A percentile compares a stretch with the other conserved stretches of the same genome.
Evolutionary conservation across 2,329 filamentous ascomycete genomes (phyloP).

Genomic region (Calonectria naviculata): DNA sequence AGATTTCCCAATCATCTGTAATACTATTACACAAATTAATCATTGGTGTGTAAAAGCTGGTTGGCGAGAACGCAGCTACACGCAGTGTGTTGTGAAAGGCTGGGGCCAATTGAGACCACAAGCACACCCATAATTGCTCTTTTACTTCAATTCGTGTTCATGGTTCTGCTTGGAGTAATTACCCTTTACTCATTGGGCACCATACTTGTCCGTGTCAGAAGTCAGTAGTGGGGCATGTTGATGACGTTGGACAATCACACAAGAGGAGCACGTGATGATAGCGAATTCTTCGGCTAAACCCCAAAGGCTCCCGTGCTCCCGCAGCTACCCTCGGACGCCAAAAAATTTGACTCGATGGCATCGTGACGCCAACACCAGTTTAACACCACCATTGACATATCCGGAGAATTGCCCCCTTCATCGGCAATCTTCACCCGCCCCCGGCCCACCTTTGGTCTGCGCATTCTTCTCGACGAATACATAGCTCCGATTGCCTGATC

Average conservation of each 20-base stretch:
- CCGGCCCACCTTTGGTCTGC: neutral
- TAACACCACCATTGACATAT: constrained; percentile 26
- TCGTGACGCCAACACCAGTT: constrained; percentile 40
- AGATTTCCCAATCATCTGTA: too few species aligned
- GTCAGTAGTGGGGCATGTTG: neutral
- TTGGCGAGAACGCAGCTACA: too few species aligned
- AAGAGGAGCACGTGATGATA: constrained; percentile 35
- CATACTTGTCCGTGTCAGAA: neutral
- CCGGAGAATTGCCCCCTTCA: constrained; percentile 27
- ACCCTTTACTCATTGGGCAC: neutral
- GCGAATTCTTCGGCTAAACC: constrained; percentile 38
- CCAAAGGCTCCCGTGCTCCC: neutral
- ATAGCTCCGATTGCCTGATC: neutral
- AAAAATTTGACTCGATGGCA: constrained; percentile 42
- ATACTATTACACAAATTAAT: too few species aligned
- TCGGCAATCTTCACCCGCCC: constrained; percentile 19
- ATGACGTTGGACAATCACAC: neutral
- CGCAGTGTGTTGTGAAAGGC: too few species aligned
- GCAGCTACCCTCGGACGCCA: constrained; percentile 25
- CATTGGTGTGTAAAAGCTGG: too few species aligned
- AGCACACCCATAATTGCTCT: too few species aligned
- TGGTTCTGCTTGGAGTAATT: neutral
- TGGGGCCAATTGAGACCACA: too few species aligned
- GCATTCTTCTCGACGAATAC: neutral
- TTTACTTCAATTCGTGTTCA: neutral